Evolutionary conservation across 176 grass and related monocot species (phyloP), one percentile per base, ranked within the genome.

Genomic region (Bolboschoenus planiculmis): DNA sequence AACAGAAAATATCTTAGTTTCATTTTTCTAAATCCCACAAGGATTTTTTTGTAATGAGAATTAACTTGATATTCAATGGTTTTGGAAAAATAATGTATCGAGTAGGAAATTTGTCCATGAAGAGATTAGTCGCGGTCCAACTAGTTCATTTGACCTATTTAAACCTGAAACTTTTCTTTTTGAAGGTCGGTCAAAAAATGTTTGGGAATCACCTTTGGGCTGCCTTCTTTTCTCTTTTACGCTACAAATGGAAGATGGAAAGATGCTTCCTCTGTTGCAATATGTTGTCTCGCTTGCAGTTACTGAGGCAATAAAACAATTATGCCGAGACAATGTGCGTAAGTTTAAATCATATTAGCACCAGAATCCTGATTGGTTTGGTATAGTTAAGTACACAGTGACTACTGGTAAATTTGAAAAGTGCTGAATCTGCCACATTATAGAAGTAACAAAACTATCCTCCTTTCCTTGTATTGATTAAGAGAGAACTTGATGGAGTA

Each of bases 151-250:
- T 72, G 67, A 44, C 10, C 26, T 51, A n/a, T n/a, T 51, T 24
- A 51, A 20, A 76, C 5, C 21, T 7, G 4, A 16, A 71, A 24
- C 2, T 44, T 20, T 51, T 51, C 20, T 31, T 27, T 37, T 58
- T 83, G 62, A 70, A 97, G 96, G 92, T 10, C 87, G 92, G 21
- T 90, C 88, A 0, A 91, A 93, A 73, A 98, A 98, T 80, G 84
- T 93, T 24, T 98, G 92, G 96, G 96, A 98, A 37, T 98, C 96
- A 1, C 96, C 96, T 56, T 61, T 84, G 40, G 96, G 96, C 9
- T 98, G 96, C 64, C 87, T 98, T 40, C 85, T 98, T 67, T 98
- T 98, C 89, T 98, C 96, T 42, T 98, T 98, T 85, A 91, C 92
- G 46, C 88, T 90, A 65, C 90, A 95, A 81, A 98, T 93, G 87